Base-by-base conservation (phyloP, 768 basidiomycete species). In the Lepiota brunneoincarnata region DNA sequence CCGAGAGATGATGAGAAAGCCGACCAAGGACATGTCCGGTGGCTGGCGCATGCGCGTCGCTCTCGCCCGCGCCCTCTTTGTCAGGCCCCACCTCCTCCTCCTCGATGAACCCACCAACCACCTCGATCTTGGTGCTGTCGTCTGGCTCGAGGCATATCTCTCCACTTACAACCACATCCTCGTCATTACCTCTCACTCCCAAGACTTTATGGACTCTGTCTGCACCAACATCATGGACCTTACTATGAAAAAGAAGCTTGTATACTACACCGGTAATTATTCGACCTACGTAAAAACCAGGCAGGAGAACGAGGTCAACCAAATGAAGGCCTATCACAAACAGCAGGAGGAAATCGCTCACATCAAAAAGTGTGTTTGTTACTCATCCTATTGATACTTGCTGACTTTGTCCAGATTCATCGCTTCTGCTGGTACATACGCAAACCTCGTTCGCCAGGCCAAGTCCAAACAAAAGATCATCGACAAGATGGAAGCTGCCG, bases 381-480 rank as follows among this genome's bases (percentile, higher is more conserved):
- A 49, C 48, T 43, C 37, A 26, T 23, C 35, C 7, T 4, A 43
- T 17, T 42, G 35, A 34, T 15, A 36, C 15, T 44, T 51, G 37
- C 38, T 59, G 15, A 38, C 59, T 46, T 17, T 20, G 38, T 20
- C 21, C 44, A 87, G 93, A 66, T 98, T 98, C 82, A 98, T 98
- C 61, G 93, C 97, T 6, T 95, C 93, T n/a, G 96, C 96, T 34
- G 96, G 96, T 83, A 99, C 96, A 34, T 99, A 98, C 68, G 97
- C 96, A 62, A 99, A 99, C 72, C 83, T 99, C 61, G 96, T 99
- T 64, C 92, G 88, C 65, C 96, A 99, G 72, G 96, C 96, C 61
- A 98, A 99, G 75, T 98, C 95, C 47, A 99, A 99, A 71, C 96
- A 99, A 72, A 99, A 99, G 82, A 98, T 99, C 59, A 96, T 99